phyloP scores from a whole-genome alignment of 306 rosid genomes.

The Prunus mira region DNA sequence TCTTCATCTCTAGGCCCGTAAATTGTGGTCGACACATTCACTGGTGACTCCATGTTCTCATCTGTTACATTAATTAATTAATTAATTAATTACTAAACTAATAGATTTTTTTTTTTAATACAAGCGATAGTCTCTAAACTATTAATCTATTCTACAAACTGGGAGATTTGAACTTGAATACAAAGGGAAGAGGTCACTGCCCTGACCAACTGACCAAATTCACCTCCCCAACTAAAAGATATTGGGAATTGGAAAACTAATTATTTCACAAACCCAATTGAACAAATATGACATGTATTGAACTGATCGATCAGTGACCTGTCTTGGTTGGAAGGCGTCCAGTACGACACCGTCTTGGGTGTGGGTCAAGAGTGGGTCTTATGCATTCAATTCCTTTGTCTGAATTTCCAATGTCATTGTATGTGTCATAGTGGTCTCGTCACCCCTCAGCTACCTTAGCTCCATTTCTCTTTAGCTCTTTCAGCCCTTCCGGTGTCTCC shows the following conservation, averaged over 20 bases:
- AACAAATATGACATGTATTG: no score
- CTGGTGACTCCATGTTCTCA: constrained; percentile 27
- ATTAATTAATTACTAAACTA: no score
- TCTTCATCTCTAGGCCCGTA: constrained; percentile 54
- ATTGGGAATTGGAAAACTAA: not conserved
- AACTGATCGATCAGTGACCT: not conserved
- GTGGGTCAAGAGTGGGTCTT: constrained; percentile 36
- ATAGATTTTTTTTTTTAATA: no score
- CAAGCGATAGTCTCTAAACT: no score
- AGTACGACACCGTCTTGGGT: constrained; percentile 39
- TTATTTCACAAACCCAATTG: not conserved
- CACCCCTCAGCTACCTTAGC: constrained; percentile 32
- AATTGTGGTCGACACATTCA: constrained; percentile 9
- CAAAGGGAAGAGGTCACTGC: no score
- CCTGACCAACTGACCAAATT: no score
- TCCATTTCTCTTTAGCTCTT: constrained; percentile 32
- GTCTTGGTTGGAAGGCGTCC: constrained; percentile 25
- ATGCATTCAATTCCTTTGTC: not conserved
- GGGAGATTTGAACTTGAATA: no score
- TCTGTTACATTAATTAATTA: not conserved
- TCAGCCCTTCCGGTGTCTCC: constrained; percentile 38
- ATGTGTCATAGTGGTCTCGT: constrained; percentile 37
- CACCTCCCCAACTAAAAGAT: no score
- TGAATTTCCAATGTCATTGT: constrained; percentile 40
- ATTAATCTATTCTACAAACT: no score